These are phyloP conservation scores for Cercospora sp. DNA, from an alignment of 2,329 filamentous ascomycete species.

Conservation along the genomic window DNA sequence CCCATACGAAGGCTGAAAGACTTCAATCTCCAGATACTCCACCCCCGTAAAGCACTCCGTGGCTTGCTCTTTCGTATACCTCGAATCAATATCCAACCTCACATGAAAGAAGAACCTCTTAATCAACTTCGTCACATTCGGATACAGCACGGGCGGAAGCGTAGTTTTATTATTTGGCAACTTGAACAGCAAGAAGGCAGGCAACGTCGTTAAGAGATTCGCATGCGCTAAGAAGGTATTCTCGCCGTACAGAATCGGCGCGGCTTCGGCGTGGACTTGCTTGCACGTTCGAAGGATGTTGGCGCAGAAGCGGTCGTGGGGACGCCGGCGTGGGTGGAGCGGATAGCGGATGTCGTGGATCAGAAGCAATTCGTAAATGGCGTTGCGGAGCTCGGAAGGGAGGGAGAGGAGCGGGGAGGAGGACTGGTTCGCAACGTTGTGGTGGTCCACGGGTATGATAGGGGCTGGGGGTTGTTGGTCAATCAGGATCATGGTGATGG, in stretches of 20 bases:
- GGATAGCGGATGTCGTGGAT: constrained; percentile 24
- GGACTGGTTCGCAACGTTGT: constrained; percentile 19
- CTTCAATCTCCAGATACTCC: constrained; percentile 52
- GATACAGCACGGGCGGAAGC: constrained; percentile 41
- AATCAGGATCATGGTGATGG: not conserved
- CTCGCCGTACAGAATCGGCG: constrained; percentile 49
- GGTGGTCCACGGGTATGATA: not conserved
- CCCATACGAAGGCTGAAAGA: constrained; percentile 50
- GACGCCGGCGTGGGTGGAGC: not conserved
- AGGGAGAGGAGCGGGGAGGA: constrained; percentile 45
- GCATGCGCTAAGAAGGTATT: constrained; percentile 54
- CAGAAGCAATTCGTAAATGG: constrained; percentile 51
- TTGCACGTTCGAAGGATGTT: constrained; percentile 46
- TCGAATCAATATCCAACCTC: constrained; percentile 52
- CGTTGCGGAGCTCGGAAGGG: constrained; percentile 60
- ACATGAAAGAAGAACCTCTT: constrained; percentile 48
- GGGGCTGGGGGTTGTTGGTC: not conserved
- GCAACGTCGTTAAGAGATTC: constrained; percentile 47
- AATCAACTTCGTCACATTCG: constrained; percentile 41
- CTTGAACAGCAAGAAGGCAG: constrained; percentile 39
- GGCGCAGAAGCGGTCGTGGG: constrained; percentile 43
- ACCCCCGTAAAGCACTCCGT: constrained; percentile 47
- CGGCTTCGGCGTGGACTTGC: constrained; percentile 45
- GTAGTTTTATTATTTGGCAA: constrained; percentile 14
- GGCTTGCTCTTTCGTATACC: constrained; percentile 45